These are phyloP conservation scores for Blastocystis sp. DNA, from an alignment of 352 stramenopile genomes.

Conservation along the genomic window DNA sequence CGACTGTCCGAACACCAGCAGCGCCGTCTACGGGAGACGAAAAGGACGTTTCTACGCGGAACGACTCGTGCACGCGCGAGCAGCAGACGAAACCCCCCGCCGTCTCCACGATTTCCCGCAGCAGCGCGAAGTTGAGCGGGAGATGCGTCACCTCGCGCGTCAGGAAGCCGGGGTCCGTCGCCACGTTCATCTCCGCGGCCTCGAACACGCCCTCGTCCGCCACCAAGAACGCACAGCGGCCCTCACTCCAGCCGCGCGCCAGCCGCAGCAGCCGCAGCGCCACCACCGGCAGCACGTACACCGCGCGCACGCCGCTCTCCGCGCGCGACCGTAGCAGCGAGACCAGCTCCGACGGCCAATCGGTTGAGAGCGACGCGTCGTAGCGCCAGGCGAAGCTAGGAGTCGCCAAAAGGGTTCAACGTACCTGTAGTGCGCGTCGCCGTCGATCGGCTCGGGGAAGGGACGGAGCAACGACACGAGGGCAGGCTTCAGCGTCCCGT, in stretches of 20 bases:
- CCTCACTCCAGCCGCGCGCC: neutral
- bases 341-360: neutral
- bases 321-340: neutral
- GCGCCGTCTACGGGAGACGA: neutral
- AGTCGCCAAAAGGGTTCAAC: neutral
- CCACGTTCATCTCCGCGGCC: neutral
- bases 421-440: no score
- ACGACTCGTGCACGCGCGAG: neutral
- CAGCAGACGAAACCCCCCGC: neutral
- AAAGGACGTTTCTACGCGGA: neutral
- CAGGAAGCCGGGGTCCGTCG: neutral
- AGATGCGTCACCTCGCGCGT: neutral
- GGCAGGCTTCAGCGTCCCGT: neutral
- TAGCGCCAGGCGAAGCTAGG: constrained; percentile 39
- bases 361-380: neutral
- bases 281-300: neutral
- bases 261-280: neutral
- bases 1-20: neutral
- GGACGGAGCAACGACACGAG: neutral
- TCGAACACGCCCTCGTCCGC: neutral
- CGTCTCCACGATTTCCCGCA: neutral
- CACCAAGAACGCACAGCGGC: neutral
- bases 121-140: neutral
- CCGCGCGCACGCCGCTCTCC: neutral
- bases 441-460: no score